Conservation (phyloP, 202 grass and related monocot species). For the Bolboschoenoplectus hybrid region DNA sequence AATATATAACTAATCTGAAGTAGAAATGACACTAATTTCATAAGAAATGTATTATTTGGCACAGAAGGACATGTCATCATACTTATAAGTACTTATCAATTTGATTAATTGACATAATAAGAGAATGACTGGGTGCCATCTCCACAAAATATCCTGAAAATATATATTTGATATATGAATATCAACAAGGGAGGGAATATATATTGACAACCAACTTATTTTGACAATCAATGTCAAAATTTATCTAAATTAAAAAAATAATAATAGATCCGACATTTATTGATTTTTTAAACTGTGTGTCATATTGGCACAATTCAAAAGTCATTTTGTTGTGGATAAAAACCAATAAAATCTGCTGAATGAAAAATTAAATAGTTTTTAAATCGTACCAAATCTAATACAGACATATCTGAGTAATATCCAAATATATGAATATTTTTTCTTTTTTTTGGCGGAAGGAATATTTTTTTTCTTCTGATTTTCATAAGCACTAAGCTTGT, state of each 20-base stretch:
- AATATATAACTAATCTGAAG: not conserved
- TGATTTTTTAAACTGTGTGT: not conserved
- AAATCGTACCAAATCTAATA: not conserved
- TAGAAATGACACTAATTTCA: not conserved
- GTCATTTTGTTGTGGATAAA: not conserved
- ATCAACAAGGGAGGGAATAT: too few species aligned
- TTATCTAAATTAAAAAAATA: not conserved
- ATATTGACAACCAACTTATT: not conserved
- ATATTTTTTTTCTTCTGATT: not conserved
- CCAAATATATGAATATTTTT: not conserved
- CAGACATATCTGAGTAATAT: not conserved
- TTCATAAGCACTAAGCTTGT: not conserved
- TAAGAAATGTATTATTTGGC: not conserved
- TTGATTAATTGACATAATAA: not conserved
- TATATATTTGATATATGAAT: not conserved
- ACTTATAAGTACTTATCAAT: not conserved
- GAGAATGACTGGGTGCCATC: not conserved
- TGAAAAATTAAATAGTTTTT: not conserved
- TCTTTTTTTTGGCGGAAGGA: too few species aligned
- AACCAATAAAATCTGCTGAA: not conserved
- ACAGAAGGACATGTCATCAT: not conserved
- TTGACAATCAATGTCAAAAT: not conserved
- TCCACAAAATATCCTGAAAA: not conserved
- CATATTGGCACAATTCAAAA: not conserved
- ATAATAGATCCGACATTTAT: not conserved